Evolutionary conservation across 2,329 filamentous ascomycete genomes (phyloP).

Genomic region (Fusarium paranaense): DNA sequence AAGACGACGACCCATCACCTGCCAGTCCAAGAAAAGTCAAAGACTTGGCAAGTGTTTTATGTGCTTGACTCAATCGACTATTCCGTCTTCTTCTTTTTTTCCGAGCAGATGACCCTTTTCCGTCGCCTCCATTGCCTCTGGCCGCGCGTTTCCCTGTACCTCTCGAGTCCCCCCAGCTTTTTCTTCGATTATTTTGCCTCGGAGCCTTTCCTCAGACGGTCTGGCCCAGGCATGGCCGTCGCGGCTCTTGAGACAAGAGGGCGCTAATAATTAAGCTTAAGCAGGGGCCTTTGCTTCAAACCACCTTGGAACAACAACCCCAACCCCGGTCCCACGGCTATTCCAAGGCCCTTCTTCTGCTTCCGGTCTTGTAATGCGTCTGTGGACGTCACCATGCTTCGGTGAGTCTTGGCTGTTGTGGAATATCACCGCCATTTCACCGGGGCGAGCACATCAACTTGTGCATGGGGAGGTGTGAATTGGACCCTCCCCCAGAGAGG

Average conservation of each 20-base stretch:
- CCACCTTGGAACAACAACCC: slow-evolving; percentile 4
- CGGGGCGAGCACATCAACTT: neutral
- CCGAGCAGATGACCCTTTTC: neutral
- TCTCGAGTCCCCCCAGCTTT: neutral
- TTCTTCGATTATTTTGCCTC: neutral
- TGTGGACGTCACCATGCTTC: slow-evolving; percentile 2
- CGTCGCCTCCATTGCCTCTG: neutral
- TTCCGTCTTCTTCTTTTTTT: slow-evolving; percentile 14
- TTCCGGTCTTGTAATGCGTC: neutral
- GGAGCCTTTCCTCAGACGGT: neutral
- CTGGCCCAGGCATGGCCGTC: slow-evolving; percentile 1
- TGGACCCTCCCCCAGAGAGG: slow-evolving; percentile 7
- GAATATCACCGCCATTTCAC: slow-evolving; percentile 4
- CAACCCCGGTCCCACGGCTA: slow-evolving; percentile 5
- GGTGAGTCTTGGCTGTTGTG: neutral
- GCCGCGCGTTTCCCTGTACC: neutral
- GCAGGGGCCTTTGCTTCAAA: slow-evolving; percentile 19
- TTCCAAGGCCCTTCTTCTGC: neutral
- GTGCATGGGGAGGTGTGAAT: neutral
- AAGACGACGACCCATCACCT: slow-evolving; percentile 31
- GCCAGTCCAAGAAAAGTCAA: slow-evolving; percentile 22
- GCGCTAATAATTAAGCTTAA: slow-evolving; percentile 40
- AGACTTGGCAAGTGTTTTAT: slow-evolving; percentile 22
- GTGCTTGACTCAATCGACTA: slow-evolving; percentile 14
- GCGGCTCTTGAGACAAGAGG: slow-evolving; percentile 26